Evolutionary conservation across 305 asterid species (phyloP).

Genomic region (Solanum hybrid): DNA sequence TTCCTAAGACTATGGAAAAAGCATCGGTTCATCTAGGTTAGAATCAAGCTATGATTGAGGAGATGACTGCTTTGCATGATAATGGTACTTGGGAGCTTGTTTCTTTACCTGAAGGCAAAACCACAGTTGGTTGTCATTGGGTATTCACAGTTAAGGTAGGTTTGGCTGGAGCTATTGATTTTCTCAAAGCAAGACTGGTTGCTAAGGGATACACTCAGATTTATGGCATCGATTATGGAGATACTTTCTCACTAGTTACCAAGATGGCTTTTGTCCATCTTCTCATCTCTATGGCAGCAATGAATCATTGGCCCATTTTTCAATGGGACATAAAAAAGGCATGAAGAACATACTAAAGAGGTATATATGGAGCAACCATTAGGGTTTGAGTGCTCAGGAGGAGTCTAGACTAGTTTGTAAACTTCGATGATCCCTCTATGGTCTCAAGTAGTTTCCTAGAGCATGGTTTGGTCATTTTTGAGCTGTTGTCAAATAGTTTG

Average conservation of each 20-base stretch:
- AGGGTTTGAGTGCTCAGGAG: background rate
- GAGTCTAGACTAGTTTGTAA: background rate
- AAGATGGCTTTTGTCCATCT: too few species aligned
- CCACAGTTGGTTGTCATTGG: background rate
- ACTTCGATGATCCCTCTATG: background rate
- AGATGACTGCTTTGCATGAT: background rate
- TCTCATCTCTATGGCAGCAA: background rate
- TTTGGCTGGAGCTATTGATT: background rate
- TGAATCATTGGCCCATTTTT: background rate
- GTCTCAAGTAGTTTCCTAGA: background rate
- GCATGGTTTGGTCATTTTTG: background rate
- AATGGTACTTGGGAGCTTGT: background rate
- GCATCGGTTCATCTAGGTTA: background rate
- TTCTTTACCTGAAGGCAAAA: background rate
- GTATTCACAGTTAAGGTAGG: background rate
- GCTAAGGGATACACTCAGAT: background rate
- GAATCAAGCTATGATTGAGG: background rate
- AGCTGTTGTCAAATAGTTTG: background rate
- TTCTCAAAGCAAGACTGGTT: background rate
- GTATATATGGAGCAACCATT: background rate
- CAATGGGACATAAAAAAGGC: background rate
- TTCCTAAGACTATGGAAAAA: background rate
- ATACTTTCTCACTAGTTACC: background rate
- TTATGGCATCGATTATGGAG: background rate
- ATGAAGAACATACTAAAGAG: too few species aligned